Percentiles rank a stretch among this genome's conserved stretches.
Evolutionary conservation across 2,329 filamentous ascomycete species (phyloP).

Genomic region (Emericellopsis cladophorae): DNA sequence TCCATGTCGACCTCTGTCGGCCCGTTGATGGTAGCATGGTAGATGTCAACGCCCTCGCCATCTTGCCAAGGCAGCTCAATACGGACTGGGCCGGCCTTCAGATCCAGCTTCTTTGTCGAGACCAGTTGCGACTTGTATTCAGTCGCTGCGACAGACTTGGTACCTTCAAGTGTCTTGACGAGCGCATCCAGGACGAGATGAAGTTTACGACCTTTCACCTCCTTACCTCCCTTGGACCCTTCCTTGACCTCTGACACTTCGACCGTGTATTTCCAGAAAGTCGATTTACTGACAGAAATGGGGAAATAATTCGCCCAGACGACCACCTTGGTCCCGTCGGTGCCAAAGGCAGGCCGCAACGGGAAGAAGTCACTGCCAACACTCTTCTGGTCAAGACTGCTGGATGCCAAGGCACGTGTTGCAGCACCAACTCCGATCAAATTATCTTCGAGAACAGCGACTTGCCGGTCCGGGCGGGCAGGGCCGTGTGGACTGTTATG

Average conservation of each 20-base stretch:
- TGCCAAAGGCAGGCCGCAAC: conserved; percentile 35
- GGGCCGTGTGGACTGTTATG: conserved; percentile 21
- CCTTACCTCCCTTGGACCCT: conserved; percentile 5
- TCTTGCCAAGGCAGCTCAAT: conserved; percentile 21
- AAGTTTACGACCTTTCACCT: conserved; percentile 28
- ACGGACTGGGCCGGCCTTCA: conserved; percentile 18
- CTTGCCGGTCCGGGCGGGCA: conserved; percentile 1
- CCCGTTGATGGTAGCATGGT: conserved; percentile 27
- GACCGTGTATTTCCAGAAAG: conserved; percentile 33
- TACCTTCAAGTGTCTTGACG: conserved; percentile 20
- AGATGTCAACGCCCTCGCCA: conserved; percentile 16
- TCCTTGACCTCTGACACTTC: conserved; percentile 15
- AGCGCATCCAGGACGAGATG: conserved; percentile 25
- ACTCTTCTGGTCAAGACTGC: not conserved
- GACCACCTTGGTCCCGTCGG: conserved; percentile 23
- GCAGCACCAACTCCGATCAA: not conserved
- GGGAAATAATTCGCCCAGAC: conserved; percentile 45
- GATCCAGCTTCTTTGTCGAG: conserved; percentile 19
- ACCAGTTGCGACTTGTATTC: conserved; percentile 39
- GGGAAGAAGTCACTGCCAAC: conserved; percentile 22
- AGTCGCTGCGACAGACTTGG: conserved; percentile 21
- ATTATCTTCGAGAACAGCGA: not conserved
- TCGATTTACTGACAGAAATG: conserved; percentile 20
- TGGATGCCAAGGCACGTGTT: not conserved
- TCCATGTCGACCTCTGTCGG: conserved; percentile 23